Base-by-base conservation (phyloP, 1,139 yeast genomes). In the Pneumocystis wakefieldiae region DNA sequence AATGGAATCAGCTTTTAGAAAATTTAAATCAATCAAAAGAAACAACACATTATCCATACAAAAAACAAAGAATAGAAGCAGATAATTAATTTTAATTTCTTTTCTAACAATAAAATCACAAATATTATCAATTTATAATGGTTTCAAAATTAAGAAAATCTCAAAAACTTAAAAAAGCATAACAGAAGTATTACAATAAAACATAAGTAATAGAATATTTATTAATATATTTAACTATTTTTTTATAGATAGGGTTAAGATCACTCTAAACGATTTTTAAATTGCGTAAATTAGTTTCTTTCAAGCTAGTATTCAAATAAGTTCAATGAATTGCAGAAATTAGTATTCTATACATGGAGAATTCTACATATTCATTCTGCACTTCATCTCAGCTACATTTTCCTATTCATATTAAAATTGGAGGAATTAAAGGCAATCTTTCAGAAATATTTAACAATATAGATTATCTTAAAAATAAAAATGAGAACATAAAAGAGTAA, bases 311-410 rank as follows among this genome's bases (percentile, higher is more conserved):
- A 32, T 32, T 32, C 4, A 32, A 7, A 24, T 42, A 24, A 24
- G 8, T 5, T 24, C 8, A 42, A 28, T 28, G 10, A 5, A 5
- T 24, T 24, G 8, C 4, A 1, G 7, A 28, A 19, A 4, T 48
- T 48, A 5, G 3, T 48, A 15, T 57, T 3, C 29, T 12, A 39
- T 28, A 12, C 17, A 78, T 78, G 80, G 77, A 70, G 69, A 77
- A 73, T 63, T 77, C 74, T 70, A 81, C 81, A 53, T 79, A 82
- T 58, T 82, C 90, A 1, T 88, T 87, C 73, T 89, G 89, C 62
- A 79, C 86, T 10, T 85, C 95, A 1, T 84, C 85, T 68, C 95
- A 89, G 70, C 74, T 90, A 32, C 77, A 80, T 38, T 73, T 80
- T 1, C 88, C 88, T 0, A 75, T 84, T 64, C 72, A 76, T 59